Conservation (phyloP, 495 filamentous ascomycete genomes). For the Tuber brumale region DNA sequence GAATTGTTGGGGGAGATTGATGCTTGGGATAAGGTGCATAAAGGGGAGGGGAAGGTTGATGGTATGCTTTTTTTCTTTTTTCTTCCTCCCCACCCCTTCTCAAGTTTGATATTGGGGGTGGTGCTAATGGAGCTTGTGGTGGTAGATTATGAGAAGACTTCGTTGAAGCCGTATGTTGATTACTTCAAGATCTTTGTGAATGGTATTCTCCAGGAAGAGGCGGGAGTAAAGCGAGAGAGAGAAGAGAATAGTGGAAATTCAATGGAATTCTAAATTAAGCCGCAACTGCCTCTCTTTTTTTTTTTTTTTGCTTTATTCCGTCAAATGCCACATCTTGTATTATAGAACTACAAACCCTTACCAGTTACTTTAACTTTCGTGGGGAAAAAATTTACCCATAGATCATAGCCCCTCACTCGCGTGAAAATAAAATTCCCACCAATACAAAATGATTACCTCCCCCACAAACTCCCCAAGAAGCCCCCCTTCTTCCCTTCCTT, state of each 20-base stretch:
- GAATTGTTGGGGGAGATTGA: slow-evolving; percentile 75
- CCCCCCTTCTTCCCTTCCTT: slow-evolving; percentile 33
- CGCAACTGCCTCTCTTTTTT: background rate
- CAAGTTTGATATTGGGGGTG: slow-evolving; percentile 30
- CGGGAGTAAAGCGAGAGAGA: slow-evolving; percentile 59
- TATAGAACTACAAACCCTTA: background rate
- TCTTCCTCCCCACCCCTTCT: slow-evolving; percentile 28
- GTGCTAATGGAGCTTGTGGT: slow-evolving; percentile 32
- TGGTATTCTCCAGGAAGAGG: slow-evolving; percentile 73
- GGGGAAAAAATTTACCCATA: background rate
- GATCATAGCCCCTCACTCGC: slow-evolving; percentile 1
- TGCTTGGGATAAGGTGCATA: slow-evolving; percentile 53
- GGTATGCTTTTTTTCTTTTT: slow-evolving; percentile 33
- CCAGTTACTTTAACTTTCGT: background rate
- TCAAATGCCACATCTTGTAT: slow-evolving; percentile 11
- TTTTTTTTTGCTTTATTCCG: background rate
- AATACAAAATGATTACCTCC: slow-evolving; percentile 26
- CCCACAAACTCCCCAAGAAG: slow-evolving; percentile 42
- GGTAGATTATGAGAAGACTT: slow-evolving; percentile 93
- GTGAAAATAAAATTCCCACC: background rate
- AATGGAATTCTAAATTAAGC: slow-evolving; percentile 55
- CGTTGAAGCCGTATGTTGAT: slow-evolving; percentile 85
- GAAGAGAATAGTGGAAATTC: slow-evolving; percentile 46
- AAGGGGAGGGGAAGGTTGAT: slow-evolving; percentile 43
- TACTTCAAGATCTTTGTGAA: slow-evolving; percentile 77